Evolutionary conservation across 352 stramenopile genomes (phyloP).

Genomic region (Pythium coloratum): DNA sequence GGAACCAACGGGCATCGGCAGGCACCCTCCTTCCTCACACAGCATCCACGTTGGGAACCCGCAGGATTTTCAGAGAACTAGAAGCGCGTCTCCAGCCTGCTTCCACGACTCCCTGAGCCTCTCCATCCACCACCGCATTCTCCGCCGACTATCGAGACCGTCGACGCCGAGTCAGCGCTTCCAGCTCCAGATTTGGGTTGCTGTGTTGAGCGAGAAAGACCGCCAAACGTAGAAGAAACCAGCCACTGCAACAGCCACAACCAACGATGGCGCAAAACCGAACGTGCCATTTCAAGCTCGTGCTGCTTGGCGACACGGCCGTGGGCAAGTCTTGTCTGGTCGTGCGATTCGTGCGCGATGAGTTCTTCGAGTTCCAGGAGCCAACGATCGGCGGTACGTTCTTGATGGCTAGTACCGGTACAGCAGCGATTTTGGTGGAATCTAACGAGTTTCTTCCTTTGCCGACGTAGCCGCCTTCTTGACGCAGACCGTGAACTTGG

Average conservation of each 20-base stretch:
- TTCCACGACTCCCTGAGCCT: not conserved
- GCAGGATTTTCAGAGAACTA: constrained; percentile 17
- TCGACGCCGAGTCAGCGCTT: not conserved
- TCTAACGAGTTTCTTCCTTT: constrained; percentile 4
- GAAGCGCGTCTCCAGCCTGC: not conserved
- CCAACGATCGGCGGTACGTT: constrained; percentile 92
- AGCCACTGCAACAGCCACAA: constrained; percentile 1
- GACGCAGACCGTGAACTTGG: constrained; percentile 97
- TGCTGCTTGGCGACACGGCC: constrained; percentile 98
- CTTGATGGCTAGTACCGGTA: not conserved
- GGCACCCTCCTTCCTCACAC: constrained; percentile 1
- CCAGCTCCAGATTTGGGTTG: not conserved
- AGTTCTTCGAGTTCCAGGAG: constrained; percentile 99
- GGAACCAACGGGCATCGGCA: constrained; percentile 12
- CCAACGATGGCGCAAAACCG: constrained; percentile 78
- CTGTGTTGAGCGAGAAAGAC: not conserved
- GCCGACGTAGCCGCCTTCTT: constrained; percentile 93
- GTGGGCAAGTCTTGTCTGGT: constrained; percentile 99
- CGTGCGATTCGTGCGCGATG: constrained; percentile 98
- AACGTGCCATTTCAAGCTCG: constrained; percentile 98
- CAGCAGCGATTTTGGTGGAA: not conserved
- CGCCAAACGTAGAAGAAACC: constrained; percentile 19
- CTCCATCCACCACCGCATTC: constrained; percentile 8
- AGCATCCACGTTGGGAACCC: constrained; percentile 15
- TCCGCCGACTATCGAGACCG: not conserved